Evolutionary conservation across 306 rosid genomes (phyloP).

Genomic region (Sechiopsis laciniata): DNA sequence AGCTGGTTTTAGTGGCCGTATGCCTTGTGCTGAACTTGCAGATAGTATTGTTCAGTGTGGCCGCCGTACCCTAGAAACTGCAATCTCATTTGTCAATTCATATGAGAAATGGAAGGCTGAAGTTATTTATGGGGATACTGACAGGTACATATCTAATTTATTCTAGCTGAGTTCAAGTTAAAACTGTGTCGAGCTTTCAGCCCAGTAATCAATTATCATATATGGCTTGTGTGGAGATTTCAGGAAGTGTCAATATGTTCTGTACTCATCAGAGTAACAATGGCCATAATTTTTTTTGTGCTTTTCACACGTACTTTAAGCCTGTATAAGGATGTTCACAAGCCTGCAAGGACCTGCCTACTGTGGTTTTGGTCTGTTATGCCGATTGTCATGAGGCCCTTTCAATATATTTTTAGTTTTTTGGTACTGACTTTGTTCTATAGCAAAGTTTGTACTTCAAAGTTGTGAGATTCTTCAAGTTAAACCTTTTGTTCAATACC

Average conservation of each 20-base stretch:
- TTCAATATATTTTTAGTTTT: background rate
- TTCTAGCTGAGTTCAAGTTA: background rate
- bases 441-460: background rate
- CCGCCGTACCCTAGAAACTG: constrained; percentile 78
- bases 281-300: background rate
- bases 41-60: constrained; percentile 96
- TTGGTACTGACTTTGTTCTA: background rate
- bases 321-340: background rate
- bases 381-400: background rate
- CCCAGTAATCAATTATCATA: background rate
- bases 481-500: background rate
- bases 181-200: background rate
- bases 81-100: constrained; percentile 74
- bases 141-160: constrained; percentile 47
- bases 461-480: background rate
- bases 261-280: background rate
- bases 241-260: background rate
- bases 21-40: constrained; percentile 99
- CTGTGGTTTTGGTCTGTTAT: background rate
- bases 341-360: background rate
- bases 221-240: constrained; percentile 4
- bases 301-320: background rate
- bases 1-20: constrained; percentile 98
- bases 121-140: constrained; percentile 96
- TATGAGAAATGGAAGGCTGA: constrained; percentile 80